Base-by-base conservation (phyloP, 2,329 filamentous ascomycete genomes). In the Hymenoscyphus fraxineus region DNA sequence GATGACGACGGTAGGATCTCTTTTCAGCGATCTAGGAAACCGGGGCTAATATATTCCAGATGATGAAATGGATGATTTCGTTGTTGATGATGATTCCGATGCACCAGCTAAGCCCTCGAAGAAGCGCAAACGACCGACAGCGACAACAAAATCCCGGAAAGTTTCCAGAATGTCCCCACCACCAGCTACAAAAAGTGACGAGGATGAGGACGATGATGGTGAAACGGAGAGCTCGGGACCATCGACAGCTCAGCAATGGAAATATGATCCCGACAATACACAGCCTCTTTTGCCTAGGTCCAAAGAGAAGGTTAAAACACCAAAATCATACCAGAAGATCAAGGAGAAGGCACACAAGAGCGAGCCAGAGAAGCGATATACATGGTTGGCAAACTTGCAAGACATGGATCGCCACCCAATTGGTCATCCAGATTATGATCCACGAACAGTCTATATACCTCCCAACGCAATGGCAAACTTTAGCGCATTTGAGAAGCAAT, bases 401-500 rank as follows among this genome's bases (percentile, higher is more conserved):
- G 95, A 99, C 76, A 92, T 92, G 59, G 93, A 98, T 72, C 87
- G 88, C 61, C 88, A 96, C 72, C 84, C 88, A 0, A 85, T 86
- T 0, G 88, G 85, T 10, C 87, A 97, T 76, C 89, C 93, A 0
- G 94, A 99, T 64, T 97, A 94, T 72, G 93, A 99, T 72, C 92
- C 92, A 9, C 85, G 92, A 22, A 96, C 93, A 0, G 84, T 99
- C n/a, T 97, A 89, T 76, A 90, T 99, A 40, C 95, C 95, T 0
- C 90, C 92, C 0, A 75, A 82, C 40, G 92, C 92, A 0, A 96
- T 89, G 88, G 79, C 80, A 38, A 88, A 90, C 32, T 97, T 99
- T 75, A 96, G 93, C 0, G 86, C 94, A 0, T 99, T 99, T 69
- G 95, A 99, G 78, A 96, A 93, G 77, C 95, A 99, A 75, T 99